These are phyloP conservation scores for Zygoascus ofunaensis DNA, from an alignment of 805 yeast genomes.

Conservation along the genomic window DNA sequence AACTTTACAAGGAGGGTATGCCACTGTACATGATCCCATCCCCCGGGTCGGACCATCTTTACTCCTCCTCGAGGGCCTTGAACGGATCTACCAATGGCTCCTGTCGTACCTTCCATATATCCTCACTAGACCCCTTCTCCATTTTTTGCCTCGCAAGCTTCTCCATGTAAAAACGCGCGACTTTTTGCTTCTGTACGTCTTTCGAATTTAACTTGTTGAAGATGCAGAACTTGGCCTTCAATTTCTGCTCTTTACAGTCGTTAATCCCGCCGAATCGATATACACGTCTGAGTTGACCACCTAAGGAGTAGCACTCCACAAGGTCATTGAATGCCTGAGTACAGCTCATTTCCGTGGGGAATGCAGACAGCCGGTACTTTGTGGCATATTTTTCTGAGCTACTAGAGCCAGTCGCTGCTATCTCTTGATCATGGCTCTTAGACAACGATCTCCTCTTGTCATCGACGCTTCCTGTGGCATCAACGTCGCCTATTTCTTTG, in stretches of 20 bases:
- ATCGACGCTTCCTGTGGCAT: not conserved
- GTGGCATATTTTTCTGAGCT: not conserved
- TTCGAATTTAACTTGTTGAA: constrained; percentile 48
- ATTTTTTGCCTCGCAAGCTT: constrained; percentile 48
- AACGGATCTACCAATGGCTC: constrained; percentile 34
- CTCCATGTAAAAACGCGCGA: constrained; percentile 64
- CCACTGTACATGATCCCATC: no score
- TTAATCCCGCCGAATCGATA: constrained; percentile 76
- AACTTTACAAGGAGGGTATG: no score
- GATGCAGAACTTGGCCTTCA: constrained; percentile 74
- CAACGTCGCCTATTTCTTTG: constrained; percentile 5
- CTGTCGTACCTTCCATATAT: constrained; percentile 59
- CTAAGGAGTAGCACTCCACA: constrained; percentile 77
- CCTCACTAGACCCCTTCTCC: constrained; percentile 68
- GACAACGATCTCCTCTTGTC: not conserved
- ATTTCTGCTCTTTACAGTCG: constrained; percentile 58
- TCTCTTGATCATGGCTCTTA: not conserved
- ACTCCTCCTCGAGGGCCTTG: no score
- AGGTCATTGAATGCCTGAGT: constrained; percentile 81
- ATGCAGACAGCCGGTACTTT: constrained; percentile 14
- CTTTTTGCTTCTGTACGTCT: constrained; percentile 38
- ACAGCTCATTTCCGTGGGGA: constrained; percentile 51
- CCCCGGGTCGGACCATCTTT: no score
- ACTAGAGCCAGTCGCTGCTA: not conserved
- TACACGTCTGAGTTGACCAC: constrained; percentile 79